Conservation (phyloP, 495 filamentous ascomycete genomes). For the Penicillium silybi region DNA sequence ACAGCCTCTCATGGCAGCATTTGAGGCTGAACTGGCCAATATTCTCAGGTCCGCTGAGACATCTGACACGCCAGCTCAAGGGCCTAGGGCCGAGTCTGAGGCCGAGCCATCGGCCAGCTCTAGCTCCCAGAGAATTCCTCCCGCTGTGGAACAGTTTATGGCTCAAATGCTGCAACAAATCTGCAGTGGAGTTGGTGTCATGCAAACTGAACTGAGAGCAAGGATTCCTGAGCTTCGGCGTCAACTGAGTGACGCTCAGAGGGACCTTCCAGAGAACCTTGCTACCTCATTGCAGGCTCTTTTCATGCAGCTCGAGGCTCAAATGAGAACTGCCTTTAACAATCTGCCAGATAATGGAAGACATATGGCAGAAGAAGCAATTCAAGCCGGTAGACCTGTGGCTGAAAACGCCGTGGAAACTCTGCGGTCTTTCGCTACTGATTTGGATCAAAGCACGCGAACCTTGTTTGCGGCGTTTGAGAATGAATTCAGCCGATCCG, state of each 20-base stretch:
- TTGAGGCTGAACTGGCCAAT: slow-evolving; percentile 50
- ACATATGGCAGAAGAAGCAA: slow-evolving; percentile 33
- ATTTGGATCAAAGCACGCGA: slow-evolving; percentile 42
- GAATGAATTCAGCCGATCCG: slow-evolving; percentile 30
- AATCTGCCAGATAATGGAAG: slow-evolving; percentile 39
- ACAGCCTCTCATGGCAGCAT: slow-evolving; percentile 44
- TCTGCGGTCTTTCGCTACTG: slow-evolving; percentile 41
- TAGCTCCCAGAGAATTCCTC: slow-evolving; percentile 15
- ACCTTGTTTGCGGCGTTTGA: slow-evolving; percentile 41
- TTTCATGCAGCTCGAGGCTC: slow-evolving; percentile 40
- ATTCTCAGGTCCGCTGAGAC: slow-evolving; percentile 29
- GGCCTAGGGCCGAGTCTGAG: slow-evolving; percentile 11
- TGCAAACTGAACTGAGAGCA: slow-evolving; percentile 35
- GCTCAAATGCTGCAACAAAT: slow-evolving; percentile 32
- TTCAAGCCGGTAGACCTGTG: slow-evolving; percentile 36
- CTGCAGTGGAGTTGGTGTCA: slow-evolving; percentile 30
- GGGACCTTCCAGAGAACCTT: slow-evolving; percentile 39
- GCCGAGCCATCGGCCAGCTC: slow-evolving; percentile 10
- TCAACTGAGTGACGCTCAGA: slow-evolving; percentile 38
- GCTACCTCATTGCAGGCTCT: slow-evolving; percentile 36
- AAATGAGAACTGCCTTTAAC: slow-evolving; percentile 38
- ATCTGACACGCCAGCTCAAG: slow-evolving; percentile 11
- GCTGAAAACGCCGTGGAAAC: slow-evolving; percentile 40
- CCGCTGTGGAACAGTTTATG: slow-evolving; percentile 27
- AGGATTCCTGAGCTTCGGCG: slow-evolving; percentile 39